Base-by-base conservation (phyloP, 768 basidiomycete species). In the Candolleomyces eurysporus region DNA sequence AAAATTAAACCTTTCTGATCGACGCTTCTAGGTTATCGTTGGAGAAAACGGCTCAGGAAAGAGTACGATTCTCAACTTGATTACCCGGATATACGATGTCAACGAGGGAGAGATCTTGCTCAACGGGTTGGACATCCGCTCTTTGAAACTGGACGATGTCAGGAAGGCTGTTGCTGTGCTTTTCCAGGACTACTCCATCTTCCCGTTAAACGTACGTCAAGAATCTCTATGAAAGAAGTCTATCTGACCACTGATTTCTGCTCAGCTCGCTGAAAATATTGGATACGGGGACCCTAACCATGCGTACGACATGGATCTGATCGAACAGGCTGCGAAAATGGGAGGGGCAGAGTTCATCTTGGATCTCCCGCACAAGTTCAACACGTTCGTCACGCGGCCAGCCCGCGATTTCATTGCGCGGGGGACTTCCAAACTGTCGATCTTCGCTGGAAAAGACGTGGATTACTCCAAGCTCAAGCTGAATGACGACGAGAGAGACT, bases 1-100 rank as follows among this genome's bases (percentile, higher is more conserved):
- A n/a, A 43, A 43, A 8, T 39, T n/a, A 7, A 53, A 48, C 43
- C n/a, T 16, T 46, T 43, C 31, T 7, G 39, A 58, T 19, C 11
- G 31, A 46, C 36, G 22, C 9, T 32, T 32, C 22, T 48, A 91
- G 89, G 80, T 92, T 43, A 87, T 93, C 46, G 88, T 93, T 2
- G 91, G 91, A 6, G 79, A 79, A 31, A 93, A 93, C 63, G 91
- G 91, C 8, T 90, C 88, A 0, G 91, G 87, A 2, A 93, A 93
- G 73, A 90, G 88, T 68, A 92, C 91, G 2, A 84, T 92, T 50
- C 75, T 93, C 45, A 93, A 92, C 68, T 77, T 93, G 48, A 81
- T 89, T 26, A 73, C 84, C 22, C 84, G 91, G 26, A 70, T 92
- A 30, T 91, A 92, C 63, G 90, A 92, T 65, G 80, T 84, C 0